Evolutionary conservation across 1,139 yeast genomes (phyloP), one percentile per base, ranked within the genome.

Genomic region (Protomyces arabidopsidicola): DNA sequence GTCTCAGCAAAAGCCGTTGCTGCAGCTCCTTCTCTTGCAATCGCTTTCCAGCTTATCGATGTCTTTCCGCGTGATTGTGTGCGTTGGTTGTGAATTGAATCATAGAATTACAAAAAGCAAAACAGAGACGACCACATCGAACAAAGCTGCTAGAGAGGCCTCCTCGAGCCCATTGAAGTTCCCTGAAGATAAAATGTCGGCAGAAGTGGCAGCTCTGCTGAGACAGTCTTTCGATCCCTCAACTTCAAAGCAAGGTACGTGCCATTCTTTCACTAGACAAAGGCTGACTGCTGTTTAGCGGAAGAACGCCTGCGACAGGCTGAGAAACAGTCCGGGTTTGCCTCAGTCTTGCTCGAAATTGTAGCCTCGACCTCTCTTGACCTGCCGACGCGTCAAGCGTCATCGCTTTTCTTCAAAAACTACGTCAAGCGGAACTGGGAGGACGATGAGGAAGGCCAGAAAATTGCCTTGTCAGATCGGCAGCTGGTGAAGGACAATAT

Each of bases 391-490:
- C 81, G 97, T 68, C 78, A 91, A 60, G 97, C 98, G 0, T 96
- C 88, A 20, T 93, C 97, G 1, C 77, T 95, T 63, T 90, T 87
- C 75, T 90, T 95, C 77, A 95, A 95, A 73, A 95, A 95, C 74
- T 82, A 90, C 68, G 81, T 93, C 69, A 86, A 83, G 69, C 78
- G 97, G 63, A 86, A 82, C 71, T 95, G 98, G 98, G 84, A 87
- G 36, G 73, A 69, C 24, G 48, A 56, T 14, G 57, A 57, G 4
- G 60, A 34, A 31, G n/a, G 34, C 31, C 18, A 20, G 14, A 31
- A 36, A 12, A 45, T 57, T 9, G 24, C 56, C 12, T 57, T 39
- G 18, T 39, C 53, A 35, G 62, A 52, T 27, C 45, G 42, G 27
- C 39, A 24, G 20, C 42, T 60, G n/a, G 82, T 95, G 70, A 93